Evolutionary conservation across 1,139 yeast genomes (phyloP).

Genomic region (Magnusiomyces magnusii): DNA sequence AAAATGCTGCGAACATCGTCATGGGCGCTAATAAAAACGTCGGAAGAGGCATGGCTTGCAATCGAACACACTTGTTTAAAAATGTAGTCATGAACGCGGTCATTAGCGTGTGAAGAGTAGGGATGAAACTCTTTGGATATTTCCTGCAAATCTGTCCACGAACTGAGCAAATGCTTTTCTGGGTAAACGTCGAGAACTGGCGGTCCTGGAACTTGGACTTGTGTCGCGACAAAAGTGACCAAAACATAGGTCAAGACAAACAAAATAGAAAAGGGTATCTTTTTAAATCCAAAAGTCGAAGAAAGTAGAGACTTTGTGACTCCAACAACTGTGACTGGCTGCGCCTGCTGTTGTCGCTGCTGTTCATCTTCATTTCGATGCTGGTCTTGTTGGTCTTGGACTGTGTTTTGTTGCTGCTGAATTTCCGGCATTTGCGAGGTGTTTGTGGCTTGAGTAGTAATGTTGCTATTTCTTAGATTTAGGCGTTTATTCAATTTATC

Average conservation of each 20-base stretch:
- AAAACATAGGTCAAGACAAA: constrained; percentile 20
- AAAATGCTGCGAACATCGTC: constrained; percentile 43
- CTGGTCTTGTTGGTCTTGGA: neutral
- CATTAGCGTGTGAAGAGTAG: constrained; percentile 69
- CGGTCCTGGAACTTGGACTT: constrained; percentile 15
- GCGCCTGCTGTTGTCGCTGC: neutral
- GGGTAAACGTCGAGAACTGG: constrained; percentile 18
- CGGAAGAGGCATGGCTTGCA: constrained; percentile 20
- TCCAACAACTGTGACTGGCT: neutral
- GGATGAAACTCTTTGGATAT: constrained; percentile 68
- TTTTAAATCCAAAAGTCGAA: constrained; percentile 26
- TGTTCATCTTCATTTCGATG: too few relatives aligned
- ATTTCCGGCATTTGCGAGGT: neutral
- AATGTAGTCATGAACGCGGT: constrained; percentile 63
- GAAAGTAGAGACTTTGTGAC: neutral
- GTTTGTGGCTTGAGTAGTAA: neutral
- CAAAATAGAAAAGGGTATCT: constrained; percentile 24
- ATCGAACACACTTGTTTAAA: constrained; percentile 38
- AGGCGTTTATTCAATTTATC: constrained; percentile 2
- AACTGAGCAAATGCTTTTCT: constrained; percentile 34
- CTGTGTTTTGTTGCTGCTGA: neutral
- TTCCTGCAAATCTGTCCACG: constrained; percentile 64
- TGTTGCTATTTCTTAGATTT: neutral
- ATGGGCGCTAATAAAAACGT: constrained; percentile 45
- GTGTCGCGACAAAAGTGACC: constrained; percentile 11